Conservation (phyloP, 441 rosid species). For the Sinapis alba region DNA sequence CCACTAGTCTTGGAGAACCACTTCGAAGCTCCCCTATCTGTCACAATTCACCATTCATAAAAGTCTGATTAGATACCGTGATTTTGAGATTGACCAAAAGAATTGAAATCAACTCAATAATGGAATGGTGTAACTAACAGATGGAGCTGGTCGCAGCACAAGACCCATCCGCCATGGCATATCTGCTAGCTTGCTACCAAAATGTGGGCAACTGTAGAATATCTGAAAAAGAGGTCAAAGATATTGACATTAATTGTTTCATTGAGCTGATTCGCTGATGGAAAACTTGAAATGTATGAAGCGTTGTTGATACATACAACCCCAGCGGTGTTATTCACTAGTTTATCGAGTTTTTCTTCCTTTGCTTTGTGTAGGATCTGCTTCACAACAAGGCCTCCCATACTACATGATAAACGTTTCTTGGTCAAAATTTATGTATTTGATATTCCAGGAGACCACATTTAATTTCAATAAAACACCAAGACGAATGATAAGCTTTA, state of each 20-base stretch:
- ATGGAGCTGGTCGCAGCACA: slow-evolving; percentile 95
- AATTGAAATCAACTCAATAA: slow-evolving; percentile 8
- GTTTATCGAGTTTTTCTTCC: slow-evolving; percentile 68
- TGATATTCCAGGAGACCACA: slow-evolving; percentile 2
- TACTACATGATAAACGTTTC: slow-evolving; percentile 54
- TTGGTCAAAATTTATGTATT: slow-evolving; percentile 27
- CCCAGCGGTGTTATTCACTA: slow-evolving; percentile 91
- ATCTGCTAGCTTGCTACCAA: slow-evolving; percentile 98
- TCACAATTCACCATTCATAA: slow-evolving; percentile 25
- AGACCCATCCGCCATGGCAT: slow-evolving; percentile 99
- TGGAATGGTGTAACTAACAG: slow-evolving; percentile 52
- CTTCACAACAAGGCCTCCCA: slow-evolving; percentile 99
- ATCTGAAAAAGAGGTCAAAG: slow-evolving; percentile 56
- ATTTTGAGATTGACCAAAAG: neutral
- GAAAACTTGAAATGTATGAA: neutral
- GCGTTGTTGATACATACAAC: slow-evolving; percentile 55
- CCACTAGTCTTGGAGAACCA: slow-evolving; percentile 83
- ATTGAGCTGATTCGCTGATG: neutral
- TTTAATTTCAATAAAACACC: slow-evolving; percentile 13
- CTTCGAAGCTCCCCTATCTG: slow-evolving; percentile 97
- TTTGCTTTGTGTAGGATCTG: slow-evolving; percentile 90
- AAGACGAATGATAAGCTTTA: neutral
- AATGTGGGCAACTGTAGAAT: slow-evolving; percentile 98
- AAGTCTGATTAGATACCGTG: neutral
- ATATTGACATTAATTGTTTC: slow-evolving; percentile 1